A percentile compares a stretch with the other conserved stretches of the same genome.
Conservation (phyloP, 1,139 yeast genomes). For the Nakaseomyces kungkrabaensis region DNA sequence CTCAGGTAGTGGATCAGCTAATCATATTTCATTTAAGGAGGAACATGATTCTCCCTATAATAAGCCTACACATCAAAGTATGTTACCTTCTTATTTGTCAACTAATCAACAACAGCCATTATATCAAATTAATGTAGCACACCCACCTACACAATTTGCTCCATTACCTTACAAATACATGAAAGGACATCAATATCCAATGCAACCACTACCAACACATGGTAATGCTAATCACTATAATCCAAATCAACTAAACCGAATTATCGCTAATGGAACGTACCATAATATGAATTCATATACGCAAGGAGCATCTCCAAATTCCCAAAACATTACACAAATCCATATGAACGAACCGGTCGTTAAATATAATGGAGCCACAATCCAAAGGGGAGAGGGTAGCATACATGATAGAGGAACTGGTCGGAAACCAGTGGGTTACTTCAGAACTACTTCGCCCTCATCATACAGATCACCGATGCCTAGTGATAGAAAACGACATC, state of each 20-base stretch:
- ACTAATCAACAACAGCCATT: not conserved
- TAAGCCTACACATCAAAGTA: not conserved
- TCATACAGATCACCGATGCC: not conserved
- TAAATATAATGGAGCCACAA: not conserved
- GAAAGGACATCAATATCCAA: not conserved
- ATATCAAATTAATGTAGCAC: not conserved
- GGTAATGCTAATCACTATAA: not conserved
- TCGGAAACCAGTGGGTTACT: not conserved
- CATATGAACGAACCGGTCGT: conserved; percentile 1
- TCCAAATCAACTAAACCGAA: not conserved
- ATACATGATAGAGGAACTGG: not conserved
- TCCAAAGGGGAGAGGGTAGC: not conserved
- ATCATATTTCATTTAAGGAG: not conserved
- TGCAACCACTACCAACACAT: not conserved
- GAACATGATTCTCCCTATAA: not conserved
- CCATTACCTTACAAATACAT: not conserved
- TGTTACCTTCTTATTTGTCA: not conserved
- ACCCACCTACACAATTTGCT: conserved; percentile 1
- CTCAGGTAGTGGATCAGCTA: not conserved
- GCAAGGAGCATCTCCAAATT: not conserved
- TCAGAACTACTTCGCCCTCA: conserved; percentile 1
- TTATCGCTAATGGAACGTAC: not conserved
- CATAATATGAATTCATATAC: not conserved
- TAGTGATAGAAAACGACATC: not conserved
- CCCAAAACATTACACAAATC: not conserved